Conservation (phyloP, 2,329 filamentous ascomycete species). For the Colletotrichum sp. region DNA sequence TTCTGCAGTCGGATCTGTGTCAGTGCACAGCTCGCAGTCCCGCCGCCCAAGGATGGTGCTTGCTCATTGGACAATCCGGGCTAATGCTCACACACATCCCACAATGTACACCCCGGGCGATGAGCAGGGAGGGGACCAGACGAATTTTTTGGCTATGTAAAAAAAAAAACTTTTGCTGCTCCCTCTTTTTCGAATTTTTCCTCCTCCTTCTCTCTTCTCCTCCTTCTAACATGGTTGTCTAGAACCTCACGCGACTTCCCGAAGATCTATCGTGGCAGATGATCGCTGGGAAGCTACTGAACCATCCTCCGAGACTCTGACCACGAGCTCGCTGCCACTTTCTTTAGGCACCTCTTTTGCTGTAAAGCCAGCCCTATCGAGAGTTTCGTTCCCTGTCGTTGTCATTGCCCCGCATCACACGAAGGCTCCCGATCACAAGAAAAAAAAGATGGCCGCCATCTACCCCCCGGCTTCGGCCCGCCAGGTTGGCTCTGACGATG, state of each 20-base stretch:
- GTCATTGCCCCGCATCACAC: constrained; percentile 9
- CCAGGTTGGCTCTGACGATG: constrained; percentile 55
- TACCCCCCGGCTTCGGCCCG: constrained; percentile 66
- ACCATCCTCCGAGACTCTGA: constrained; percentile 17
- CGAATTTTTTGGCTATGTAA: constrained; percentile 19
- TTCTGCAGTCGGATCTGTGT: constrained; percentile 14
- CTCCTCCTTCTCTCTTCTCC: constrained; percentile 16
- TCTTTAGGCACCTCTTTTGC: neutral
- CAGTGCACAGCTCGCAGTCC: neutral
- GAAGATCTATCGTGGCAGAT: constrained; percentile 26
- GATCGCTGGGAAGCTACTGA: constrained; percentile 25
- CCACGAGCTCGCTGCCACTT: constrained; percentile 19
- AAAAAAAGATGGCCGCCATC: constrained; percentile 38
- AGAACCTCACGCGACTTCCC: constrained; percentile 20
- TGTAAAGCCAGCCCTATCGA: constrained; percentile 2
- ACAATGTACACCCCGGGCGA: neutral
- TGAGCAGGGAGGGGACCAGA: constrained; percentile 5
- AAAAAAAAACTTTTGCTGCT: constrained; percentile 21
- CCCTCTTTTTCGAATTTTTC: neutral
- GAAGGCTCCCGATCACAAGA: neutral
- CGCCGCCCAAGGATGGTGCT: constrained; percentile 6
- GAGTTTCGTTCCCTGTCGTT: constrained; percentile 8
- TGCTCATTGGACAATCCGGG: constrained; percentile 19
- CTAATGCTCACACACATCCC: neutral
- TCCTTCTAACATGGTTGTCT: constrained; percentile 22